A percentile compares a stretch with the other conserved stretches of the same genome.
These are phyloP conservation scores for Trypanosoma brucei DNA, from an alignment of 208 protist species.

Conservation along the genomic window DNA sequence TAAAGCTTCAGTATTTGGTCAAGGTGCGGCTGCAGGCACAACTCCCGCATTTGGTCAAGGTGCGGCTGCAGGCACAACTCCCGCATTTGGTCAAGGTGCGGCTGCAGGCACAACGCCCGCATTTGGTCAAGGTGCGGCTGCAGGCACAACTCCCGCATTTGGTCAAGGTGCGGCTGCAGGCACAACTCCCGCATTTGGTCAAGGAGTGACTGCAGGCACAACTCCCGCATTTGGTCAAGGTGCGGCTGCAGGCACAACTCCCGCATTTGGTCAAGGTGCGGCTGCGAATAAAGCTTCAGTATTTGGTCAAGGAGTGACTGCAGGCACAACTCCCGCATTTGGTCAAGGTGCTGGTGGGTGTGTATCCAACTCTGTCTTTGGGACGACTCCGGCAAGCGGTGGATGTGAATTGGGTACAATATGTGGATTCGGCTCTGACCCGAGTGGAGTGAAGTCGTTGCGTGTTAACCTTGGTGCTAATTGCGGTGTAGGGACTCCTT, in stretches of 20 bases:
- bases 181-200: constrained; percentile 5
- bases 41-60: constrained; percentile 6
- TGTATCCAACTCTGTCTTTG: not conserved
- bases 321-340: not conserved
- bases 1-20: constrained; percentile 12
- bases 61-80: not conserved
- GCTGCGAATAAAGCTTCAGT: not conserved
- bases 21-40: not conserved
- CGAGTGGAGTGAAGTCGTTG: no score
- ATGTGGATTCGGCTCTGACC: no score
- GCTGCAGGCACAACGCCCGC: not conserved
- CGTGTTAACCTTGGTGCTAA: no score
- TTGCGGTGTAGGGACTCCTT: not conserved
- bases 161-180: not conserved
- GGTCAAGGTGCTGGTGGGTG: not conserved
- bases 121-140: constrained; percentile 7
- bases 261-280: constrained; percentile 1
- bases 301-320: not conserved
- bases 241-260: not conserved
- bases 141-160: not conserved
- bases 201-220: not conserved
- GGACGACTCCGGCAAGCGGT: not conserved
- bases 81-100: constrained; percentile 1
- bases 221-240: constrained; percentile 1
- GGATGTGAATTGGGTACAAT: constrained; percentile 9